Percentiles rank a stretch among this genome's conserved stretches.
These are phyloP conservation scores for Pseudomicrostroma phylloplanum DNA, from an alignment of 1,284 basidiomycete species.

Conservation along the genomic window DNA sequence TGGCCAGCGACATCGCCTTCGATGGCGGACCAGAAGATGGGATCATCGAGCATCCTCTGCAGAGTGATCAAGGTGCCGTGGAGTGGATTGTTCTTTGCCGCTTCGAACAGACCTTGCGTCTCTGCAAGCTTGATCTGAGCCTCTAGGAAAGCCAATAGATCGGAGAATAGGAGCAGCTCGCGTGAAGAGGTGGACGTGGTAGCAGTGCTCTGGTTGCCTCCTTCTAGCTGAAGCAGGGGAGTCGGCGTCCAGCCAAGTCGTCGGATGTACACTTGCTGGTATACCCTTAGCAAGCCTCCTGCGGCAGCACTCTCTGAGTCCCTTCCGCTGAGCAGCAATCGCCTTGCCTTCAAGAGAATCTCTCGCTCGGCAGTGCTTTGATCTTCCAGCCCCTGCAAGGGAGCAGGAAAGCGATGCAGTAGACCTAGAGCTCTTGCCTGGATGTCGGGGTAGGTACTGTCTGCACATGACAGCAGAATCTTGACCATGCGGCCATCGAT, in stretches of 20 bases:
- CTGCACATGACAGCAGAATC: slow-evolving; percentile 30
- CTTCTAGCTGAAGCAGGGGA: slow-evolving; percentile 16
- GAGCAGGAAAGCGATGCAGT: slow-evolving; percentile 31
- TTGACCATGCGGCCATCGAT: slow-evolving; percentile 26
- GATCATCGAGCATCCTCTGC: slow-evolving; percentile 16
- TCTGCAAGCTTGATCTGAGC: slow-evolving; percentile 28
- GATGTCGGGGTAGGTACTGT: slow-evolving; percentile 40
- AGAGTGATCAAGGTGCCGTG: slow-evolving; percentile 50
- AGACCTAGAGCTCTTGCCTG: slow-evolving; percentile 28
- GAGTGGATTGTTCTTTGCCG: slow-evolving; percentile 39
- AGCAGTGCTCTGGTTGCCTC: neutral
- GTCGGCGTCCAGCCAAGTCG: slow-evolving; percentile 21
- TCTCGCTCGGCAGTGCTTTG: slow-evolving; percentile 16
- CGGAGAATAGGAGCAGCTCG: slow-evolving; percentile 16
- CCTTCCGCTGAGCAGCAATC: slow-evolving; percentile 30
- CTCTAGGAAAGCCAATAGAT: slow-evolving; percentile 39
- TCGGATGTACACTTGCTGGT: slow-evolving; percentile 29
- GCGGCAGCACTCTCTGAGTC: slow-evolving; percentile 36
- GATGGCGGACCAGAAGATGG: slow-evolving; percentile 30
- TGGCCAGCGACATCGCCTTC: slow-evolving; percentile 13
- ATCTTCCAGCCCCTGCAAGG: slow-evolving; percentile 24
- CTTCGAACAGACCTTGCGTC: slow-evolving; percentile 29
- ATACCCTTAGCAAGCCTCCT: slow-evolving; percentile 31
- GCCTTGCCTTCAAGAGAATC: slow-evolving; percentile 23
- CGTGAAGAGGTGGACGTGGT: neutral